Base-by-base conservation (phyloP, 2,329 filamentous ascomycete species). In the Septoria petroselini region DNA sequence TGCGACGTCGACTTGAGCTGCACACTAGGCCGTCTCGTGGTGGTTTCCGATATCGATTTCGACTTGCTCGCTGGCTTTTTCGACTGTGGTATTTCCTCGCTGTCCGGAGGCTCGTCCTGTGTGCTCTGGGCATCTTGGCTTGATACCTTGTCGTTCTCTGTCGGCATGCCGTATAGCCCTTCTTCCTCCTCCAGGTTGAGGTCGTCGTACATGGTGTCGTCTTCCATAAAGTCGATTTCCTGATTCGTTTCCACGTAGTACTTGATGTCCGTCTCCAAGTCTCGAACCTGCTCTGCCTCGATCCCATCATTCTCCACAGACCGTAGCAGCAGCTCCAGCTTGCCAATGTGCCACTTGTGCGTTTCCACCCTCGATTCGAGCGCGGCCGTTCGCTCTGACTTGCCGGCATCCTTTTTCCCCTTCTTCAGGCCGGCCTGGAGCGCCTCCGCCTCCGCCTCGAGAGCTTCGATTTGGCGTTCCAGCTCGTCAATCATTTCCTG, bases 321-420 rank as follows among this genome's bases (percentile, higher is more conserved):
- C 60, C 93, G 83, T 63, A 91, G 82, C 64, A 97, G 83, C 51
- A 97, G 78, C 71, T 98, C 93, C 57, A 98, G 78, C 68, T 95
- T 95, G 58, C 83, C 82, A 66, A 95, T 87, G 68, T 98, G 93
- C 87, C 89, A 97, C 71, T 95, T 96, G 76, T 97, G 91, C 62
- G 86, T 83, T 69, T 98, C 93, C 61, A 91, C 89, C 62, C 85
- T 77, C 53, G 80, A 77, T 64, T 95, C 86, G 59, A 98, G 85
- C 67, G 93, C 86, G 46, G 88, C 82, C 74, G 97, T 84, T 52
- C 91, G 84, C 58, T 95, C 91, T 2, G 87, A 84, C 71, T 94
- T 96, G 58, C 80, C 77, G 61, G 94, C 88, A 62, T 95, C 88
- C 69, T 86, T 88, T 76, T 96, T 97, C 65, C 90, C 88, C 75